Conservation (phyloP, 1,284 basidiomycete genomes). For the Trametes sp. region DNA sequence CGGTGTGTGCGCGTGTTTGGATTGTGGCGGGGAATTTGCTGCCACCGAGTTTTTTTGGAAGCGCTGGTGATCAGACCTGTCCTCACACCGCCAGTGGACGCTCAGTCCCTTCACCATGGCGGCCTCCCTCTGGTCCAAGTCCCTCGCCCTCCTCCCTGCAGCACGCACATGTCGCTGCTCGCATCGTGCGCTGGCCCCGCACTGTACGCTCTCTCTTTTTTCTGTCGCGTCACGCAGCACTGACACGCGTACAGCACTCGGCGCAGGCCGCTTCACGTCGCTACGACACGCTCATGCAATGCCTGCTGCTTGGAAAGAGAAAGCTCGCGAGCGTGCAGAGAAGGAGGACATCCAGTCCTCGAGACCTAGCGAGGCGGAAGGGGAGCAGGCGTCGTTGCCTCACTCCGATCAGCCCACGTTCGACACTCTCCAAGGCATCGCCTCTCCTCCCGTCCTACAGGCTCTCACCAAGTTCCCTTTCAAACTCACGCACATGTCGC, state of each 20-base stretch:
- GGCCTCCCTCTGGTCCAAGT: slow-evolving; percentile 31
- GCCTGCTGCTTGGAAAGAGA: neutral
- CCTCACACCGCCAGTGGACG: slow-evolving; percentile 24
- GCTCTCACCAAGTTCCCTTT: slow-evolving; percentile 78
- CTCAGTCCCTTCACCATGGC: slow-evolving; percentile 31
- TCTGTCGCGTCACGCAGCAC: neutral
- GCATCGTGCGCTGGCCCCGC: slow-evolving; percentile 6
- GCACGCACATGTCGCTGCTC: slow-evolving; percentile 23
- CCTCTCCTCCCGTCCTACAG: slow-evolving; percentile 59
- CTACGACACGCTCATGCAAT: slow-evolving; percentile 11
- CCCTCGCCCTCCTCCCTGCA: slow-evolving; percentile 17
- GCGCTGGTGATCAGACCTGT: slow-evolving; percentile 13
- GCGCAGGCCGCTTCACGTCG: slow-evolving; percentile 27
- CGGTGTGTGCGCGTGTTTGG: slow-evolving; percentile 27
- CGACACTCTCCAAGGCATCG: slow-evolving; percentile 48
- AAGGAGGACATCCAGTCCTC: neutral
- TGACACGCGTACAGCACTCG: slow-evolving; percentile 17
- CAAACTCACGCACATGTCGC: slow-evolving; percentile 78
- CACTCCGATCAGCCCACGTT: slow-evolving; percentile 45
- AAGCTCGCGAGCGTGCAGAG: neutral
- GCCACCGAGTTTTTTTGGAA: slow-evolving; percentile 24
- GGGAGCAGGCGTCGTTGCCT: neutral
- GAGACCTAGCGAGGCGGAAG: neutral
- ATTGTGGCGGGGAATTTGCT: slow-evolving; percentile 19
- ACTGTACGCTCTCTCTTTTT: slow-evolving; percentile 15